phyloP scores from a whole-genome alignment of 768 basidiomycete genomes.

The Artomyces pyxidatus region DNA sequence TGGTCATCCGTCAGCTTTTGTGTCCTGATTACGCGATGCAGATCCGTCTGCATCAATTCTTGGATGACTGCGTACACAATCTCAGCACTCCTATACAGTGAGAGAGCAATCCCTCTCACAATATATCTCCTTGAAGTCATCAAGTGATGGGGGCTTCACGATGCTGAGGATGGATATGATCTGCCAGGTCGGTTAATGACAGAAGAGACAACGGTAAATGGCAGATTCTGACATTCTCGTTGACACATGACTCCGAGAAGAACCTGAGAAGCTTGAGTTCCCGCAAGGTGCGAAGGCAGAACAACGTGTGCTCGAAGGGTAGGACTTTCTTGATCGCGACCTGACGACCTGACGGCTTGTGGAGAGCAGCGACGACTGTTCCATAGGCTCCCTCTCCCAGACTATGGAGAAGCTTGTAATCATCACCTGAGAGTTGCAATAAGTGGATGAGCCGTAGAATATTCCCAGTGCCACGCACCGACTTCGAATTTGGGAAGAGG shows the following conservation, averaged over 20 bases:
- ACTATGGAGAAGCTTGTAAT: constrained; percentile 65
- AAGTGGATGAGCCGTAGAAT: not conserved
- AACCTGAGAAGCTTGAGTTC: constrained; percentile 88
- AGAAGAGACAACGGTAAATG: constrained; percentile 3
- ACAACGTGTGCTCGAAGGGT: constrained; percentile 91
- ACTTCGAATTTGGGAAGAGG: constrained; percentile 68
- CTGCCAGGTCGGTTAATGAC: constrained; percentile 27
- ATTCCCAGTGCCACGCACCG: constrained; percentile 31
- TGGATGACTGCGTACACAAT: constrained; percentile 49
- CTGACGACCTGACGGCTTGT: constrained; percentile 71
- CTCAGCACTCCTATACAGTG: constrained; percentile 4
- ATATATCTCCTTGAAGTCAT: constrained; percentile 83
- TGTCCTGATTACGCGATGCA: constrained; percentile 87
- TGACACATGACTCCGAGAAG: constrained; percentile 71
- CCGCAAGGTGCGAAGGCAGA: constrained; percentile 81
- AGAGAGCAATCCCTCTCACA: constrained; percentile 33
- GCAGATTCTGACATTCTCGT: constrained; percentile 58
- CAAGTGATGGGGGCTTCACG: constrained; percentile 67
- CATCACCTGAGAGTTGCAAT: constrained; percentile 41
- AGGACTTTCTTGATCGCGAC: constrained; percentile 96
- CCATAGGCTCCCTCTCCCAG: constrained; percentile 89
- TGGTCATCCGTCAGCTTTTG: constrained; percentile 90
- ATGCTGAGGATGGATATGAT: constrained; percentile 93
- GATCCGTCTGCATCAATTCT: constrained; percentile 85
- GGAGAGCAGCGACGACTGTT: constrained; percentile 81